phyloP scores from a whole-genome alignment of 2,329 filamentous ascomycete species.

The Falciphora oryzae region DNA sequence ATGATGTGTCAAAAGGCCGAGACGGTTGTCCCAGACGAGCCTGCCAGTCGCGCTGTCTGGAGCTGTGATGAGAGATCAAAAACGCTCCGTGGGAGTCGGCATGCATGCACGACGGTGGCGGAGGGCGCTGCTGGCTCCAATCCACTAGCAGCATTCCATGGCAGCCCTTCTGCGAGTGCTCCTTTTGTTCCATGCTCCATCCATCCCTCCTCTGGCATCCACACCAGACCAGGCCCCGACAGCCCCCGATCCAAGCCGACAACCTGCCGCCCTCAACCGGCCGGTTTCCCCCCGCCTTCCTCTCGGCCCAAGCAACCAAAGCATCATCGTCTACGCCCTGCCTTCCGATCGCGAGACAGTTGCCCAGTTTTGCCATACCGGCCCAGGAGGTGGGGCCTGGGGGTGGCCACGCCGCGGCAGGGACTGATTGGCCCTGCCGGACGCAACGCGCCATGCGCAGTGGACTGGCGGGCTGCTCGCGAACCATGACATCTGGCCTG shows the following conservation, averaged over 20 bases:
- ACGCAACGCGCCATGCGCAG: neutral
- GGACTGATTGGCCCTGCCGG: neutral
- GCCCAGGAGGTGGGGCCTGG: too few relatives aligned
- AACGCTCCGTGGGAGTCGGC: neutral
- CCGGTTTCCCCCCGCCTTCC: too few relatives aligned
- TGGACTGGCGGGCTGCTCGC: too few relatives aligned
- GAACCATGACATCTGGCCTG: too few relatives aligned
- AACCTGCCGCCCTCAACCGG: too few relatives aligned
- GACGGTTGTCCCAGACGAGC: too few relatives aligned
- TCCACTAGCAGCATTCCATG: neutral
- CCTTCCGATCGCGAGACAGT: neutral
- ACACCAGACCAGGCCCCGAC: too few relatives aligned
- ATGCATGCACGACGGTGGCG: neutral
- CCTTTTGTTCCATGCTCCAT: neutral
- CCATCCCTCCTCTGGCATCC: neutral
- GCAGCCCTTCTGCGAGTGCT: neutral
- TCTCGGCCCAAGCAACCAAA: neutral
- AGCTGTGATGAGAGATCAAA: neutral
- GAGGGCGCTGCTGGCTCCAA: neutral
- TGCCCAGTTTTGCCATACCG: too few relatives aligned
- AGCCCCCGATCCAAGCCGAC: too few relatives aligned
- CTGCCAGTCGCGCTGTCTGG: neutral
- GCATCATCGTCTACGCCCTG: neutral
- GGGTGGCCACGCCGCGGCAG: neutral
- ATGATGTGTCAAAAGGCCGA: neutral